Evolutionary conservation across 73 alveolate genomes (phyloP).

Genomic region (Diophrys appendiculata): DNA sequence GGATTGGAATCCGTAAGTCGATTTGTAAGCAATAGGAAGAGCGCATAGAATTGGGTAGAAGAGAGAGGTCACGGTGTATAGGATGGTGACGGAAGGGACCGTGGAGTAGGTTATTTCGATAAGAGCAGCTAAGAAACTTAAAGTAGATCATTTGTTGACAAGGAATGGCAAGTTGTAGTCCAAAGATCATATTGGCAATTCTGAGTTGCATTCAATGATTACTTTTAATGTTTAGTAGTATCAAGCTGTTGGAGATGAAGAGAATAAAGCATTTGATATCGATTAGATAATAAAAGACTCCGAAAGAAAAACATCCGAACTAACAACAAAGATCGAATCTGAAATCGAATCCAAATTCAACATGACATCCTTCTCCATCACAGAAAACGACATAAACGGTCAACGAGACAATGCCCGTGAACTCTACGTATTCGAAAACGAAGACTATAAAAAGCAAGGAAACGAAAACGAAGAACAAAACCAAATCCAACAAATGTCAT

Average conservation of each 20-base stretch:
- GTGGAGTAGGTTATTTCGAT: constrained; percentile 93
- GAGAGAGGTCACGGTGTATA: constrained; percentile 87
- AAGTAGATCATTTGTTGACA: constrained; percentile 91
- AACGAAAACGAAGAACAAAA: constrained; percentile 45
- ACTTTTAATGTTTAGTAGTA: constrained; percentile 37
- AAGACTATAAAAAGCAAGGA: constrained; percentile 52
- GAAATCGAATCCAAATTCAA: constrained; percentile 86
- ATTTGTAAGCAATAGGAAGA: constrained; percentile 91
- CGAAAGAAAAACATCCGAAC: constrained; percentile 78
- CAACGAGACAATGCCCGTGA: constrained; percentile 19
- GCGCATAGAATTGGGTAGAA: constrained; percentile 97
- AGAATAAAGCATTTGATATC: constrained; percentile 68
- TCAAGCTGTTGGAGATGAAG: constrained; percentile 15
- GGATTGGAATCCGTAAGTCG: constrained; percentile 99
- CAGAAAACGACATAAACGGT: constrained; percentile 51
- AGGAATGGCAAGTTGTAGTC: constrained; percentile 77
- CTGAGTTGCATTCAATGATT: background rate
- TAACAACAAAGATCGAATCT: constrained; percentile 66
- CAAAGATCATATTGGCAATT: background rate
- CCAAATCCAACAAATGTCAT: no score
- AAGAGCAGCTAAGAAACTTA: constrained; percentile 93
- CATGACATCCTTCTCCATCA: constrained; percentile 75
- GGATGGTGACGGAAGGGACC: constrained; percentile 93
- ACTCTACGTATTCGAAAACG: constrained; percentile 65
- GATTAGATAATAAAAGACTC: constrained; percentile 88